Percentiles rank a stretch among this genome's conserved stretches.
Evolutionary conservation across 345 rosid species (phyloP).

Genomic region (Citrus maxima): DNA sequence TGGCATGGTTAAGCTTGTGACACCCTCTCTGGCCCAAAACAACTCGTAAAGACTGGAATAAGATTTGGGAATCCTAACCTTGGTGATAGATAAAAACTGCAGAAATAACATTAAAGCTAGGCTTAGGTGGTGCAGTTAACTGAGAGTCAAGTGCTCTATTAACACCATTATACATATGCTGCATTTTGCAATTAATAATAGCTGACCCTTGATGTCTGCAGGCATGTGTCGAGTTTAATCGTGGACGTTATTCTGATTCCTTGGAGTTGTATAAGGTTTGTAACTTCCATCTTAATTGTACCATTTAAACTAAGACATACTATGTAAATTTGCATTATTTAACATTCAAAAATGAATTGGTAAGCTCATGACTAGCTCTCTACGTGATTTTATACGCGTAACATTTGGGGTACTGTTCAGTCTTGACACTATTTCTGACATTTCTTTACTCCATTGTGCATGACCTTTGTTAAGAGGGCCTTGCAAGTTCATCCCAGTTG

Average conservation of each 20-base stretch:
- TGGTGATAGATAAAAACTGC: neutral
- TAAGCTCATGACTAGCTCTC: slow-evolving; percentile 1
- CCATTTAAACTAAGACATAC: neutral
- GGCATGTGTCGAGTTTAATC: slow-evolving; percentile 93
- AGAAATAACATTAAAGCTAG: neutral
- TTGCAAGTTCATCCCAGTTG: slow-evolving; percentile 82
- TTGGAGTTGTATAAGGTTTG: slow-evolving; percentile 85
- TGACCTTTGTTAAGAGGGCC: slow-evolving; percentile 59
- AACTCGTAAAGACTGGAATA: neutral
- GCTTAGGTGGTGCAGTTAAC: neutral
- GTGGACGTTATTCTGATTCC: slow-evolving; percentile 78
- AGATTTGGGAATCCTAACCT: neutral
- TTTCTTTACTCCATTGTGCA: neutral
- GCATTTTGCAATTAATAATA: slow-evolving; percentile 5
- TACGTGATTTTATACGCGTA: neutral
- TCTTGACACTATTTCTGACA: neutral
- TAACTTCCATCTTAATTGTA: slow-evolving; percentile 17
- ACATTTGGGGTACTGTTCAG: neutral
- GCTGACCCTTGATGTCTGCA: slow-evolving; percentile 32
- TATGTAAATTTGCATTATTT: neutral
- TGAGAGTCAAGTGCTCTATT: neutral
- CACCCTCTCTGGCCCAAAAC: neutral
- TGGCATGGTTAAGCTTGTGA: neutral
- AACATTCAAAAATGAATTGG: neutral
- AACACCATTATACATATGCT: neutral